phyloP scores from a whole-genome alignment of 2,329 filamentous ascomycete genomes.

The Fusarium longipes region DNA sequence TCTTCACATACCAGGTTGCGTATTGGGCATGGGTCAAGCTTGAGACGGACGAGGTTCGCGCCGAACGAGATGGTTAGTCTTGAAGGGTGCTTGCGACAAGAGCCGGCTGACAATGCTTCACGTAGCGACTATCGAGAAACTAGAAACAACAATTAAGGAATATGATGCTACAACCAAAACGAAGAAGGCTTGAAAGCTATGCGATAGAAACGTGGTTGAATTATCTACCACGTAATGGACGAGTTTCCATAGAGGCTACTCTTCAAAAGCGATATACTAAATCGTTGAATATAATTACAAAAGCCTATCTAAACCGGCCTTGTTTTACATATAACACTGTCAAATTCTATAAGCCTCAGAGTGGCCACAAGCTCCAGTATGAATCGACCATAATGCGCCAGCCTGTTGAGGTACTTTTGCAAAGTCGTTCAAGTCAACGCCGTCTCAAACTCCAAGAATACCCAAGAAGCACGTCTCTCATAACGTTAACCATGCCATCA shows the following conservation, averaged over 20 bases:
- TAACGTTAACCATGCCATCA: slow-evolving; percentile 35
- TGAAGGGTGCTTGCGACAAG: slow-evolving; percentile 3
- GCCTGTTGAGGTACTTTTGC: slow-evolving; percentile 1
- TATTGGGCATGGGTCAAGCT: slow-evolving; percentile 82
- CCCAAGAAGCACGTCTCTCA: slow-evolving; percentile 22
- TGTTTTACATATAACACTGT: neutral
- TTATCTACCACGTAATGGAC: neutral
- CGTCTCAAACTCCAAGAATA: slow-evolving; percentile 21
- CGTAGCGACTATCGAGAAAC: slow-evolving; percentile 50
- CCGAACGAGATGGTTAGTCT: slow-evolving; percentile 65
- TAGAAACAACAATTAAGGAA: slow-evolving; percentile 54
- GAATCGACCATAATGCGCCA: neutral
- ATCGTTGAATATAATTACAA: neutral
- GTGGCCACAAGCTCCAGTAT: neutral
- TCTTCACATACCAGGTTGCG: slow-evolving; percentile 81
- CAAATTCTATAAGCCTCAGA: neutral
- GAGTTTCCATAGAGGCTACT: neutral
- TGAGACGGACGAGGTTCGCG: slow-evolving; percentile 75
- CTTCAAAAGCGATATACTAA: slow-evolving; percentile 1
- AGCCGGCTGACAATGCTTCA: slow-evolving; percentile 3
- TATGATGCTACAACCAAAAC: slow-evolving; percentile 46
- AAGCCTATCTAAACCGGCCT: neutral
- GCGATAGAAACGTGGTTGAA: neutral
- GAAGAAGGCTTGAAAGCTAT: slow-evolving; percentile 28
- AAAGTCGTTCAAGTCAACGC: slow-evolving; percentile 8